phyloP scores from a whole-genome alignment of 1,139 yeast genomes.

The Kodamaea sp. region DNA sequence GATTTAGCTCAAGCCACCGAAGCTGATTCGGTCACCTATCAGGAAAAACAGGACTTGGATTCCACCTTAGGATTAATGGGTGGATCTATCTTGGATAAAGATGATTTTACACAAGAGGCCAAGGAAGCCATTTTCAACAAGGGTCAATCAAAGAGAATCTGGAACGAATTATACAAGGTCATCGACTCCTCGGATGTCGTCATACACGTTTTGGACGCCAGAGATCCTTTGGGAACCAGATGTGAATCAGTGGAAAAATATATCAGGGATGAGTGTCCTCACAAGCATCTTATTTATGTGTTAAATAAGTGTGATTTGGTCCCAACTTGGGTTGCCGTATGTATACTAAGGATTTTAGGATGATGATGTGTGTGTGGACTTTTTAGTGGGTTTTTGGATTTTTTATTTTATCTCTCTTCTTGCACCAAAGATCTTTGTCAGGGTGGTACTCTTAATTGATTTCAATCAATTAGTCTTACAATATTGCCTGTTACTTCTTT shows the following conservation, averaged over 20 bases:
- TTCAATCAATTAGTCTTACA: slow-evolving; percentile 26
- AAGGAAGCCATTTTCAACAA: slow-evolving; percentile 94
- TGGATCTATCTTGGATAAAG: slow-evolving; percentile 62
- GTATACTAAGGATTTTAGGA: slow-evolving; percentile 38
- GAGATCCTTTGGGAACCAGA: slow-evolving; percentile 96
- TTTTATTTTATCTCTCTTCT: slow-evolving; percentile 16
- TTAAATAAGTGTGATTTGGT: slow-evolving; percentile 97
- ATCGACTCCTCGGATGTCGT: slow-evolving; percentile 97
- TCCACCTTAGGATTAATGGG: slow-evolving; percentile 83
- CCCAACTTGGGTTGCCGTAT: slow-evolving; percentile 99
- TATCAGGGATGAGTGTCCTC: slow-evolving; percentile 91
- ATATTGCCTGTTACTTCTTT: slow-evolving; percentile 93
- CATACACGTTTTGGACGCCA: slow-evolving; percentile 92
- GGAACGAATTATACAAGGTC: slow-evolving; percentile 97
- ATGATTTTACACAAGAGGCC: slow-evolving; percentile 85
- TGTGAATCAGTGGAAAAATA: slow-evolving; percentile 93
- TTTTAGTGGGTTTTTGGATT: slow-evolving; percentile 1
- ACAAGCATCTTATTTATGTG: slow-evolving; percentile 92
- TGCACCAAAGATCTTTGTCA: slow-evolving; percentile 67
- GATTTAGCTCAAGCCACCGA: slow-evolving; percentile 71
- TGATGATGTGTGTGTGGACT: background rate
- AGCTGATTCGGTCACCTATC: slow-evolving; percentile 58
- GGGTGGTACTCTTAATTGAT: slow-evolving; percentile 50
- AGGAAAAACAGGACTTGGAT: slow-evolving; percentile 74
- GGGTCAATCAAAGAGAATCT: slow-evolving; percentile 97